These are phyloP conservation scores for Fistulinella prunicolor DNA, from an alignment of 768 basidiomycete species.

Conservation along the genomic window DNA sequence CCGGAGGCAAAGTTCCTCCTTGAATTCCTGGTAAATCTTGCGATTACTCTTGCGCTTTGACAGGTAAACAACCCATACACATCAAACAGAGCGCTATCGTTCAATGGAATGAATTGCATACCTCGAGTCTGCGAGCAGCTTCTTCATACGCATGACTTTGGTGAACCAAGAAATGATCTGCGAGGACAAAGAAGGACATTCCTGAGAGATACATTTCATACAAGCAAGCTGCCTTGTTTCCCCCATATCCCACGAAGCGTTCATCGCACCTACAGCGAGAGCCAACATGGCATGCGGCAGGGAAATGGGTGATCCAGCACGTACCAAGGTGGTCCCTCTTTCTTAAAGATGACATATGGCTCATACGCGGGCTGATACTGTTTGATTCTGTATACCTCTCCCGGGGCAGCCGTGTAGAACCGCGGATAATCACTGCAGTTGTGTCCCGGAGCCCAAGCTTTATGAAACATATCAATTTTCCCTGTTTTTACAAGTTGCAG, in stretches of 20 bases:
- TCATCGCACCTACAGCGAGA: constrained; percentile 76
- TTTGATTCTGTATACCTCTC: constrained; percentile 71
- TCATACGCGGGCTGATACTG: constrained; percentile 84
- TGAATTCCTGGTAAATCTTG: constrained; percentile 74
- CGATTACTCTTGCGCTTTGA: constrained; percentile 68
- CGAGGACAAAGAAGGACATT: constrained; percentile 76
- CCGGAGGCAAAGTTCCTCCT: constrained; percentile 73
- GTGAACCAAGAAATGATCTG: constrained; percentile 87
- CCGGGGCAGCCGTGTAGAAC: constrained; percentile 59
- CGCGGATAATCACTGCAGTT: constrained; percentile 74
- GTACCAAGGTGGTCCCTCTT: constrained; percentile 72
- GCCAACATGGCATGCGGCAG: not conserved
- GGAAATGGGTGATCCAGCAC: constrained; percentile 12
- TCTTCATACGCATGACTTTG: constrained; percentile 85
- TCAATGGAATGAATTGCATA: constrained; percentile 23
- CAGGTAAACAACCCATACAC: too few species aligned
- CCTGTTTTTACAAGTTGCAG: constrained; percentile 53
- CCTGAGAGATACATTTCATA: constrained; percentile 91
- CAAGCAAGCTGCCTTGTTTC: constrained; percentile 89
- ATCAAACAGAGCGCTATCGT: not conserved
- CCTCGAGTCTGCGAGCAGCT: constrained; percentile 66
- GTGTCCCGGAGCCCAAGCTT: constrained; percentile 74
- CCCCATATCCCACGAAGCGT: constrained; percentile 87
- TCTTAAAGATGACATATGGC: constrained; percentile 82
- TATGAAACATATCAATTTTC: constrained; percentile 74